Evolutionary conservation across 2,329 filamentous ascomycete genomes (phyloP).

Genomic region (Fusarium agapanthi): DNA sequence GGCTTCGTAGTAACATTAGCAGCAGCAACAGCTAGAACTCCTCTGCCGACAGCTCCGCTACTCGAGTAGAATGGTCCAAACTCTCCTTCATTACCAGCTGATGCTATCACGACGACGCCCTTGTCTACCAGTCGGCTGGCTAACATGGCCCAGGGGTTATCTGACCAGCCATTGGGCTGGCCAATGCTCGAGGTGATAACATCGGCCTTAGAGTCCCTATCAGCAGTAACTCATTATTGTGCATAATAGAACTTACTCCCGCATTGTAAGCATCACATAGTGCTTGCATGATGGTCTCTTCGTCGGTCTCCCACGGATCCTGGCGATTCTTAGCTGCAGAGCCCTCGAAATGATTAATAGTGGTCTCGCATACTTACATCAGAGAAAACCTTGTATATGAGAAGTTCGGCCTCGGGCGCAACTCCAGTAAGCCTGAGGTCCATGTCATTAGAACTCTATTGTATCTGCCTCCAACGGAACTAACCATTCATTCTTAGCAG

Average conservation of each 20-base stretch:
- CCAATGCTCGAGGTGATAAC: slow-evolving; percentile 56
- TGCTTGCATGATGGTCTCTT: slow-evolving; percentile 48
- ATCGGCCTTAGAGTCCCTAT: slow-evolving; percentile 45
- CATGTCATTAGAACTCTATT: neutral
- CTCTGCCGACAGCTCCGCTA: slow-evolving; percentile 45
- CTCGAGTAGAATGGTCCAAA: slow-evolving; percentile 57
- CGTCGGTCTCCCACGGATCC: slow-evolving; percentile 45
- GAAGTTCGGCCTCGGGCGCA: slow-evolving; percentile 55
- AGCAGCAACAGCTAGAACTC: slow-evolving; percentile 50
- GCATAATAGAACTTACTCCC: slow-evolving; percentile 37
- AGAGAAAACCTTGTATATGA: slow-evolving; percentile 56
- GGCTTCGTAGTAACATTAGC: slow-evolving; percentile 55
- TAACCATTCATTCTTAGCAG: slow-evolving; percentile 52
- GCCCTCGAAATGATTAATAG: neutral
- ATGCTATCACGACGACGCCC: slow-evolving; percentile 60
- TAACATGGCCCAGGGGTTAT: slow-evolving; percentile 55
- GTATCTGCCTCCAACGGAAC: neutral
- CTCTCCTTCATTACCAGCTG: slow-evolving; percentile 61
- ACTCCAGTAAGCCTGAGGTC: slow-evolving; percentile 53
- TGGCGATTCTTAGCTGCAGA: neutral
- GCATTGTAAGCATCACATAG: slow-evolving; percentile 49
- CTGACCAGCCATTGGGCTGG: slow-evolving; percentile 49
- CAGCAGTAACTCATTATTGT: neutral
- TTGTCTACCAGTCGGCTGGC: slow-evolving; percentile 52
- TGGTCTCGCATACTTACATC: slow-evolving; percentile 28